phyloP scores from a whole-genome alignment of 2,329 filamentous ascomycete genomes.

The Pleurostoma richardsiae region DNA sequence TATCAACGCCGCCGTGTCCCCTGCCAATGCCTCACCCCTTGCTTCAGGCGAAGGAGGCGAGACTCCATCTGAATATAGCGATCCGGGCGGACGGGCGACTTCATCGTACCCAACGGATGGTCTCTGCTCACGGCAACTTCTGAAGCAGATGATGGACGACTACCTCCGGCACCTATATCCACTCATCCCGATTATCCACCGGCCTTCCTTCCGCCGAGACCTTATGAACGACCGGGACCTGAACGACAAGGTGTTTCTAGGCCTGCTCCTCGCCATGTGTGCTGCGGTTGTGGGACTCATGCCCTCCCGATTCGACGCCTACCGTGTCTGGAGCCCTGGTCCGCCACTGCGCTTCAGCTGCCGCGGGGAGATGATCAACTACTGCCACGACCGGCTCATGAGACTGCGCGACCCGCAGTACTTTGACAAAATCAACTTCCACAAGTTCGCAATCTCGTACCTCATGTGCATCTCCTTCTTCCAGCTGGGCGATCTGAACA shows the following conservation, averaged over 20 bases:
- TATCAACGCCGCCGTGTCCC: too few species aligned
- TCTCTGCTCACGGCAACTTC: slow-evolving; percentile 15
- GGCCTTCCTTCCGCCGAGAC: slow-evolving; percentile 15
- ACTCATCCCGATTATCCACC: slow-evolving; percentile 15
- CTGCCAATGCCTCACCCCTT: too few species aligned
- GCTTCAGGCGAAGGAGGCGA: too few species aligned
- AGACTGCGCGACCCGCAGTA: slow-evolving; percentile 13
- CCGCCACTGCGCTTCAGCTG: slow-evolving; percentile 14
- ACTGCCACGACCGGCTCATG: slow-evolving; percentile 15
- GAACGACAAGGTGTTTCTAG: slow-evolving; percentile 16
- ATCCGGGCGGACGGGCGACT: too few species aligned
- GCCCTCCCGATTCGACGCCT: slow-evolving; percentile 16
- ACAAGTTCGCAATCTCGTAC: slow-evolving; percentile 27
- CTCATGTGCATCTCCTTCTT: slow-evolving; percentile 23
- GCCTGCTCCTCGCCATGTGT: slow-evolving; percentile 15
- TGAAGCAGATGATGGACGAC: slow-evolving; percentile 15
- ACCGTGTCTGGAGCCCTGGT: slow-evolving; percentile 12
- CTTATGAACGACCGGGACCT: slow-evolving; percentile 14
- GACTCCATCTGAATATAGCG: too few species aligned
- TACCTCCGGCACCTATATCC: slow-evolving; percentile 19
- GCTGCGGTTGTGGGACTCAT: slow-evolving; percentile 17
- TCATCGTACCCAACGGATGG: slow-evolving; percentile 16
- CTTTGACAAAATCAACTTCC: slow-evolving; percentile 21
- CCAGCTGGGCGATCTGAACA: slow-evolving; percentile 27
- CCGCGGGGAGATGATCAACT: slow-evolving; percentile 17